A percentile compares a stretch with the other conserved stretches of the same genome.
These are phyloP conservation scores for Chaetomium cochliodes DNA, from an alignment of 495 filamentous ascomycete genomes.

Conservation along the genomic window DNA sequence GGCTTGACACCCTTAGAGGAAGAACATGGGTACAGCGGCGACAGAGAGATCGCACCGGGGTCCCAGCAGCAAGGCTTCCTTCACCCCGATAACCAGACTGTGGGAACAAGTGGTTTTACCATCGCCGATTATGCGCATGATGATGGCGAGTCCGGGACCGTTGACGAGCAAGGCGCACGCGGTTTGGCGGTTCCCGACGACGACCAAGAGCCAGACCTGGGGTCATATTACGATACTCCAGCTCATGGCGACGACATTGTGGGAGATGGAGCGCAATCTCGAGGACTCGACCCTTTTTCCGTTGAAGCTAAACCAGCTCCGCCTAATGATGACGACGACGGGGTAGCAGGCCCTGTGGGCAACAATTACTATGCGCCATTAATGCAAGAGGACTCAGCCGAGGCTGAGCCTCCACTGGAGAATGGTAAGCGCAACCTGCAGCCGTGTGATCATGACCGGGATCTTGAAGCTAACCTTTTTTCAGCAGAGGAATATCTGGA, in stretches of 20 bases:
- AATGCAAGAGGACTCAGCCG: background rate
- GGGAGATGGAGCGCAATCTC: background rate
- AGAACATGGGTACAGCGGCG: background rate
- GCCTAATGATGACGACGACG: background rate
- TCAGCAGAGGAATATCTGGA: background rate
- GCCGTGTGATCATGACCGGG: background rate
- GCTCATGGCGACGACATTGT: background rate
- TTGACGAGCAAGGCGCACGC: background rate
- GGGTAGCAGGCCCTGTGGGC: background rate
- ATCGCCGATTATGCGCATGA: constrained; percentile 18
- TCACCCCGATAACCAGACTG: constrained; percentile 5
- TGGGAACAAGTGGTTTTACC: constrained; percentile 9
- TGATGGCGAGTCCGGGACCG: background rate
- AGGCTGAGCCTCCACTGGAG: background rate
- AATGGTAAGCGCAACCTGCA: background rate
- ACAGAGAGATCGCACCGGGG: background rate
- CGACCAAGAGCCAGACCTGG: constrained; percentile 16
- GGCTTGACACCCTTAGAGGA: constrained; percentile 11
- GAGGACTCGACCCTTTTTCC: background rate
- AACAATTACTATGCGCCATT: background rate
- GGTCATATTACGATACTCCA: constrained; percentile 20
- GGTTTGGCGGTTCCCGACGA: constrained; percentile 8
- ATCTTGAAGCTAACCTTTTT: background rate
- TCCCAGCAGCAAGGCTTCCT: background rate
- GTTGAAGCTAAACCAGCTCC: background rate